A percentile compares a stretch with the other conserved stretches of the same genome.
phyloP scores from a whole-genome alignment of 129 eudicot species.

The Flaveria sonorensis region DNA sequence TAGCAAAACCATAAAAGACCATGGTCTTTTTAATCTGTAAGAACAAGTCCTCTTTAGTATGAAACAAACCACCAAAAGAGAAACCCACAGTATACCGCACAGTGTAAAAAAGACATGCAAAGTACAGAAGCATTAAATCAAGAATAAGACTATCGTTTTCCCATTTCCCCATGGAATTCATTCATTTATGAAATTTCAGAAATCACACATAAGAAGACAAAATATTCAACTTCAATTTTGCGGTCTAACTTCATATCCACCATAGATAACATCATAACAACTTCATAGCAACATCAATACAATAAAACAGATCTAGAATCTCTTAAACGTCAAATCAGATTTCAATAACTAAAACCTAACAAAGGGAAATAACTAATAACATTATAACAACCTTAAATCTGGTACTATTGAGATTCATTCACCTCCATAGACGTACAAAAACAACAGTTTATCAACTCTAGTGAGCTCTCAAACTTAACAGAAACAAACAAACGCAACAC shows the following conservation, averaged over 20 bases:
- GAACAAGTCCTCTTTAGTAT: conserved; percentile 8
- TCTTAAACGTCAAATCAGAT: conserved; percentile 6
- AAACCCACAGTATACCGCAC: neutral
- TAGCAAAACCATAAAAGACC: conserved; percentile 25
- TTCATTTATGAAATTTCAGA: neutral
- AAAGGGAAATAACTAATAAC: neutral
- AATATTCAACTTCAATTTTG: conserved; percentile 10
- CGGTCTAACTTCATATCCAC: conserved; percentile 18
- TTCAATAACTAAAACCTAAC: conserved; percentile 15
- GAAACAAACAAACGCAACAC: neutral
- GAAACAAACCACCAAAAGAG: conserved; percentile 12
- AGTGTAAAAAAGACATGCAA: conserved; percentile 26
- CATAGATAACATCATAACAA: neutral
- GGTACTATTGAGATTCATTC: neutral
- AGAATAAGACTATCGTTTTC: conserved; percentile 8
- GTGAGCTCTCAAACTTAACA: neutral
- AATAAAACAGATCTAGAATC: conserved; percentile 23
- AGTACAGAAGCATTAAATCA: conserved; percentile 21
- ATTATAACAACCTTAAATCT: conserved; percentile 5
- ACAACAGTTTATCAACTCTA: conserved; percentile 15
- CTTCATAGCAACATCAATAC: neutral
- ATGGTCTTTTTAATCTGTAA: conserved; percentile 20
- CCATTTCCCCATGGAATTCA: conserved; percentile 18
- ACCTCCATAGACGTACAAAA: neutral
- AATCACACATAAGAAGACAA: conserved; percentile 25